Evolutionary conservation across 305 asterid genomes (phyloP), one percentile per base, ranked within the genome.

Genomic region (Fraxinus albicans): DNA sequence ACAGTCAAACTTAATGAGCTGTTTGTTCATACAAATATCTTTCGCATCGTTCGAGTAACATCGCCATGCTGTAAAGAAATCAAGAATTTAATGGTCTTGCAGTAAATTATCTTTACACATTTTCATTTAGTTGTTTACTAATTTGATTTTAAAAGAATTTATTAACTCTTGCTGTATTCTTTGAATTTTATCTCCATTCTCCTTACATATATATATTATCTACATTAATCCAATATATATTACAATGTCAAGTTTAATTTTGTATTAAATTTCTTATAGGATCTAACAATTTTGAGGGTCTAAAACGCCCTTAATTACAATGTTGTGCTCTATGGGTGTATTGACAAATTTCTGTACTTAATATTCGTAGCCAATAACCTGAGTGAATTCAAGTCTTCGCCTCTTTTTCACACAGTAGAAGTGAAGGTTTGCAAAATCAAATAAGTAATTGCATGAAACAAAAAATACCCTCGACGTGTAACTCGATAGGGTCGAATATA

Each of bases 21-120:
- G 95, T 82, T 82, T 90, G 85, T 82, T 90, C 87, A 58, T 87
- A 87, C 15, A 94, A 90, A 81, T 95, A 93, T 74, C 93, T 90
- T 80, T 92, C 97, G 79, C 93, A 93, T 74, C 93, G 86, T 86
- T 95, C 95, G n/a, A 95, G 90, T 78, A 95, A 90, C 86, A 87
- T 92, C 35, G 93, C 97, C 98, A 93, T 92, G 50, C 50, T 93
- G 88, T 82, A 65, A 73, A 2, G 36, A 84, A 38, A 73, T 63
- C 72, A 63, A 63, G 72, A 63, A 21, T 15, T 47, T 13, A 47
- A 47, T 12, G 55, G 55, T 47, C n/a, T 47, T 47, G 55, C n/a
- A 44, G 55, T 12, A 40, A 40, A 40, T 8, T 8, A 40, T 40
- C 47, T 40, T 40, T 40, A 2, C 9, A 40, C 13, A 40, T 40